These are phyloP conservation scores for Pittosporum tobira DNA, from an alignment of 129 eudicot genomes.

Conservation along the genomic window DNA sequence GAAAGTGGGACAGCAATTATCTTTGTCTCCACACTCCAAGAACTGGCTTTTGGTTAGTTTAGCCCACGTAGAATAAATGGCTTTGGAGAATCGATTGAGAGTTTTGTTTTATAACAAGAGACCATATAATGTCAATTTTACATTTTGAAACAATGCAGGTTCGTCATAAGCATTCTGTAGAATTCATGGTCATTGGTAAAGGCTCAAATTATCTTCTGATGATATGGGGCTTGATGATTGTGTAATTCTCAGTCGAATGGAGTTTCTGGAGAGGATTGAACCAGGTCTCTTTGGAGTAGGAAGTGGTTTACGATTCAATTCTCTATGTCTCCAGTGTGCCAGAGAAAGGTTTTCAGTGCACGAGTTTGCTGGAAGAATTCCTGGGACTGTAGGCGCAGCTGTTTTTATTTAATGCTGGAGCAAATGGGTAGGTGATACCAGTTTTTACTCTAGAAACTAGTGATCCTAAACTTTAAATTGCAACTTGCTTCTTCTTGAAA, in stretches of 20 bases:
- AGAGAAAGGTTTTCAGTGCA: constrained; percentile 20
- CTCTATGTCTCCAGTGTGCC: constrained; percentile 10
- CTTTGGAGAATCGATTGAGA: too few species aligned
- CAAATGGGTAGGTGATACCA: constrained; percentile 19
- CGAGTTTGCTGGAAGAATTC: constrained; percentile 17
- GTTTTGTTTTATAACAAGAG: too few species aligned
- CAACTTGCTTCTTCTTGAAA: too few species aligned
- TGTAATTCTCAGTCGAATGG: constrained; percentile 12
- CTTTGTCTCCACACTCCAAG: too few species aligned
- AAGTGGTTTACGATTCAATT: constrained; percentile 18
- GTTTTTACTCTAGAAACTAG: too few species aligned
- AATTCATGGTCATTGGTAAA: constrained; percentile 21
- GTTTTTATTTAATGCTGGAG: constrained; percentile 26
- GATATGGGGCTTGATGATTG: constrained; percentile 25
- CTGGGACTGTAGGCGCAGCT: constrained; percentile 24
- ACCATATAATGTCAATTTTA: too few species aligned
- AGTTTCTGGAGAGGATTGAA: constrained; percentile 17
- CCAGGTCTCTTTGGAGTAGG: constrained; percentile 21
- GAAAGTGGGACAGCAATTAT: too few species aligned
- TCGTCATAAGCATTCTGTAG: constrained; percentile 12
- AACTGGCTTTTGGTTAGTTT: too few species aligned
- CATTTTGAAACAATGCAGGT: constrained; percentile 9
- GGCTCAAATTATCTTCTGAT: constrained; percentile 27
- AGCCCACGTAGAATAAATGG: too few species aligned
- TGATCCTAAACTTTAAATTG: too few species aligned